Conservation (phyloP, 1,284 basidiomycete species). For the Puccinia horiana region DNA sequence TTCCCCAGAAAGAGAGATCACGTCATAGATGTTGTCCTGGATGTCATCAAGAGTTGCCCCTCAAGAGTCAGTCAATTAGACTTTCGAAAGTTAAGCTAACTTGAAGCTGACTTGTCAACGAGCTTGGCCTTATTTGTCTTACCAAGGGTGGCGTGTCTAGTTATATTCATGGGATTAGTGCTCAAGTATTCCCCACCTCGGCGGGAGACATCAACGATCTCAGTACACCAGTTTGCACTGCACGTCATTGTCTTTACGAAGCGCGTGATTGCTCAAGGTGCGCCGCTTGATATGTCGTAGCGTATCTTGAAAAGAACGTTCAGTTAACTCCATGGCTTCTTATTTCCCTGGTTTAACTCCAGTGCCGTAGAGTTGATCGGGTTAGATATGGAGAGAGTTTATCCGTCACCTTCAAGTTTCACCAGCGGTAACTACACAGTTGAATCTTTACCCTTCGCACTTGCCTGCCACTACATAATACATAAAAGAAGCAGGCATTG, state of each 20-base stretch:
- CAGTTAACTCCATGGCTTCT: background rate
- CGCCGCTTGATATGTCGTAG: background rate
- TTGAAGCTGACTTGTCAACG: background rate
- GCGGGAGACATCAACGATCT: background rate
- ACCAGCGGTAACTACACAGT: constrained; percentile 14
- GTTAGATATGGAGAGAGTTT: background rate
- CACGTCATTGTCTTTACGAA: background rate
- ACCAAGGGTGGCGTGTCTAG: constrained; percentile 5
- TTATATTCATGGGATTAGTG: constrained; percentile 9
- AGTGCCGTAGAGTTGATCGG: constrained; percentile 12
- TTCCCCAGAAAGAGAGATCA: background rate
- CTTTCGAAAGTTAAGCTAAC: background rate
- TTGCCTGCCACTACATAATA: background rate
- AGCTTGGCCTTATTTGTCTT: background rate
- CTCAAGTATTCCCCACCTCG: constrained; percentile 2
- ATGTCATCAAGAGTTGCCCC: constrained; percentile 3
- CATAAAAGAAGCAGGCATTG: background rate
- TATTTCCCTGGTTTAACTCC: background rate
- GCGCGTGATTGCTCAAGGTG: background rate
- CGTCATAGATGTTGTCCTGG: background rate
- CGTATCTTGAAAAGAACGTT: background rate
- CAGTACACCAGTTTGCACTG: background rate
- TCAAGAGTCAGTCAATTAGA: background rate
- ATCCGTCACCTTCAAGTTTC: constrained; percentile 5
- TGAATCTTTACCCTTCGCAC: background rate